These are phyloP conservation scores for Citrus sp. DNA, from an alignment of 345 rosid genomes.

Conservation along the genomic window DNA sequence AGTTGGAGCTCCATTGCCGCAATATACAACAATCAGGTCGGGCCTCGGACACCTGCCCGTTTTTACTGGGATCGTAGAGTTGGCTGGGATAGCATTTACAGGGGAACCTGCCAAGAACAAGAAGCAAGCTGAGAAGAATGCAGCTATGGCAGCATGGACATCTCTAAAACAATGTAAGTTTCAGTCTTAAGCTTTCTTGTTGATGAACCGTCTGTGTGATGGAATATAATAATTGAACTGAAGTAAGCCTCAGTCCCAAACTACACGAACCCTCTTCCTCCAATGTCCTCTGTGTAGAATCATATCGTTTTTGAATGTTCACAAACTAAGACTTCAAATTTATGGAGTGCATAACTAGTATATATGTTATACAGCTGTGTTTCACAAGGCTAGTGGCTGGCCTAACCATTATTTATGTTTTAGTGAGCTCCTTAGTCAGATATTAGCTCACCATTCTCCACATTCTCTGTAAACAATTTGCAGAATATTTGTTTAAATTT, in stretches of 20 bases:
- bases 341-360: background rate
- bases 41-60: slow-evolving; percentile 98
- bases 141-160: slow-evolving; percentile 99
- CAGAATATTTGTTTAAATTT: background rate
- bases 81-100: slow-evolving; percentile 85
- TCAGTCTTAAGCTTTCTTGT: background rate
- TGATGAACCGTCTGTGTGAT: background rate
- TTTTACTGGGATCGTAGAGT: slow-evolving; percentile 91
- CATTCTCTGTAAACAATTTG: background rate
- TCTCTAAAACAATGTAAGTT: slow-evolving; percentile 85
- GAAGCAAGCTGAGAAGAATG: slow-evolving; percentile 99
- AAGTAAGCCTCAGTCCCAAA: background rate
- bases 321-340: background rate
- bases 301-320: background rate
- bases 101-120: slow-evolving; percentile 96
- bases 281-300: background rate
- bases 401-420: background rate
- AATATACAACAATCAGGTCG: slow-evolving; percentile 80
- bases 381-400: background rate
- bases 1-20: slow-evolving; percentile 91
- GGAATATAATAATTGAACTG: background rate
- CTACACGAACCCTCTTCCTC: background rate
- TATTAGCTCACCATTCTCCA: background rate
- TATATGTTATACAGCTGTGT: background rate
- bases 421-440: background rate